Percentiles rank a stretch among this genome's conserved stretches.
These are phyloP conservation scores for Krasilnikovozyma curviuscula DNA, from an alignment of 768 basidiomycete genomes.

Conservation along the genomic window DNA sequence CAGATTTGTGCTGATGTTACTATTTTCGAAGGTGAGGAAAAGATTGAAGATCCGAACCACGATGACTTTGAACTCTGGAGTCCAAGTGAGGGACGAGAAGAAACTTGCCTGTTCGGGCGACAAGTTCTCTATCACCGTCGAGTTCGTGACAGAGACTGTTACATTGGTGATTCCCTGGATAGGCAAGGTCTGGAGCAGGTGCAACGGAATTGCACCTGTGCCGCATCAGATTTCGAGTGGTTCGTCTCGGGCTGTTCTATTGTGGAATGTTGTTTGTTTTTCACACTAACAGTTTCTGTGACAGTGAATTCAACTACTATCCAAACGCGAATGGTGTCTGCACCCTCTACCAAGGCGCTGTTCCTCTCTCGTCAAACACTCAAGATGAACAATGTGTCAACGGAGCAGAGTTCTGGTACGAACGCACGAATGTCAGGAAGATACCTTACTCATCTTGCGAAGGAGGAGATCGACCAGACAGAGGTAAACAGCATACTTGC, in stretches of 20 bases:
- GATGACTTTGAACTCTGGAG: constrained; percentile 98
- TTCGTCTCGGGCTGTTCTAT: constrained; percentile 26
- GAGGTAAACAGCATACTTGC: constrained; percentile 52
- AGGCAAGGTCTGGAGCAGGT: constrained; percentile 29
- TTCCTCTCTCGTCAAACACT: constrained; percentile 33
- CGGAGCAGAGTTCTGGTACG: constrained; percentile 53
- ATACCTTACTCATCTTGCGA: constrained; percentile 76
- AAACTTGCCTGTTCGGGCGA: constrained; percentile 77
- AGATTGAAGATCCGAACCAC: constrained; percentile 46
- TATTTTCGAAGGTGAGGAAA: constrained; percentile 40
- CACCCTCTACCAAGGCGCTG: constrained; percentile 51
- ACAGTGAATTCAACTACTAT: constrained; percentile 79
- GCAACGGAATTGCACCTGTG: constrained; percentile 55
- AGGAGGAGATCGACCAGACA: constrained; percentile 58
- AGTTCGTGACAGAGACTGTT: constrained; percentile 55
- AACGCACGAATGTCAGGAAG: constrained; percentile 74
- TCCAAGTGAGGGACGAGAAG: constrained; percentile 70
- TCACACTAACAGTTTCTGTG: neutral
- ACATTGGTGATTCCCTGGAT: constrained; percentile 46
- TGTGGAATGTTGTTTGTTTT: neutral
- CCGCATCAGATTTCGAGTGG: constrained; percentile 78
- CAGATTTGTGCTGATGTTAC: constrained; percentile 5
- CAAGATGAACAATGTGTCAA: constrained; percentile 23
- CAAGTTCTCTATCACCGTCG: constrained; percentile 87
- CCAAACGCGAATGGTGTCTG: constrained; percentile 53